Conservation (phyloP, 208 protist genomes). For the Acanthamoeba castellanii region DNA sequence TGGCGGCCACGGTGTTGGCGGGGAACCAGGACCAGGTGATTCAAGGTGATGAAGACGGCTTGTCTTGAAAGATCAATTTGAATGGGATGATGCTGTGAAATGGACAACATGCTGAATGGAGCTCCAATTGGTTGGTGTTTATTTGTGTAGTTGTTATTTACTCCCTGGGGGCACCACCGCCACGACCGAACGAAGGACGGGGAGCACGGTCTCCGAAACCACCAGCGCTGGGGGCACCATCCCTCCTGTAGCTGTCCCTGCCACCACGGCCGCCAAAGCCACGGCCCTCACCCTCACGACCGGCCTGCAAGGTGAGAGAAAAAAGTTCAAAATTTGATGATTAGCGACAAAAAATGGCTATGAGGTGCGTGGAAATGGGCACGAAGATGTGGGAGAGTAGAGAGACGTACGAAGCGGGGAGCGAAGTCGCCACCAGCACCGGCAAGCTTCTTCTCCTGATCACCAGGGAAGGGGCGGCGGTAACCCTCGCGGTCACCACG, state of each 20-base stretch:
- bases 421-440: slow-evolving; percentile 53
- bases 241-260: slow-evolving; percentile 69
- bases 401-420: slow-evolving; percentile 55
- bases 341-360: too few species aligned
- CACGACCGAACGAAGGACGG: slow-evolving; percentile 49
- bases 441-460: slow-evolving; percentile 66
- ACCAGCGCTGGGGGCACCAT: slow-evolving; percentile 11
- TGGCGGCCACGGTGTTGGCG: too few species aligned
- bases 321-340: too few species aligned
- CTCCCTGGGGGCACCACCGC: slow-evolving; percentile 62
- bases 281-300: slow-evolving; percentile 28
- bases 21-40: too few species aligned
- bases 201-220: slow-evolving; percentile 18
- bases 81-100: too few species aligned
- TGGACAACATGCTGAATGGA: too few species aligned
- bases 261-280: slow-evolving; percentile 64
- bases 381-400: not conserved
- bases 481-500: slow-evolving; percentile 41
- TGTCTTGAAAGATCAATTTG: too few species aligned
- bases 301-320: slow-evolving; percentile 42
- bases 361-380: too few species aligned
- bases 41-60: too few species aligned
- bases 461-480: slow-evolving; percentile 30
- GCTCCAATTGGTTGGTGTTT: too few species aligned
- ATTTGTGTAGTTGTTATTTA: slow-evolving; percentile 29